These are phyloP conservation scores for Salvia miltiorrhiza DNA, from an alignment of 257 asterid genomes.

Conservation along the genomic window DNA sequence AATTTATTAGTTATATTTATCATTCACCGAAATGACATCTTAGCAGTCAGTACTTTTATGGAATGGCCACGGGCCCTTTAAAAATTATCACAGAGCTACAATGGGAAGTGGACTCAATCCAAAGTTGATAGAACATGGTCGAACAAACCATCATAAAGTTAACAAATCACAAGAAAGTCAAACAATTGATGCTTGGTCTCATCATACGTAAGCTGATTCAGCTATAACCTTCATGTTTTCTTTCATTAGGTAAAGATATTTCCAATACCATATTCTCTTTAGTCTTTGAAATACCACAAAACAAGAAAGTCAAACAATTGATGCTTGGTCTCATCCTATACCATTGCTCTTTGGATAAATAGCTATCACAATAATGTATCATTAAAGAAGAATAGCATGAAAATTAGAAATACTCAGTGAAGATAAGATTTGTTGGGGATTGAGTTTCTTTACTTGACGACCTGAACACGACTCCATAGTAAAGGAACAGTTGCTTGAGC, in stretches of 20 bases:
- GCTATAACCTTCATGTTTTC: slow-evolving; percentile 8
- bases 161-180: not conserved
- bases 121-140: not conserved
- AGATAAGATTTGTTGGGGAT: slow-evolving; percentile 16
- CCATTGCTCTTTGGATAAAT: not conserved
- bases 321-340: slow-evolving; percentile 1
- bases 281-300: not conserved
- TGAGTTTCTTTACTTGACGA: slow-evolving; percentile 31
- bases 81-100: not conserved
- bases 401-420: slow-evolving; percentile 7
- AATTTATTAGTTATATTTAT: not conserved
- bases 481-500: slow-evolving; percentile 81
- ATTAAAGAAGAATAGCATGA: not conserved
- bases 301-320: not conserved
- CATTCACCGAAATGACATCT: not conserved
- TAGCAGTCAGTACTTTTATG: not conserved
- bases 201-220: no score
- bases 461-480: slow-evolving; percentile 95
- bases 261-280: not conserved
- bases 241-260: not conserved
- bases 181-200: no score
- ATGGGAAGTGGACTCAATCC: not conserved
- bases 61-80: not conserved
- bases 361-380: not conserved
- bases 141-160: not conserved